These are phyloP conservation scores for Sphagnum magellanicum DNA, from an alignment of 228 moss, liverwort and hornwort genomes.

Conservation along the genomic window DNA sequence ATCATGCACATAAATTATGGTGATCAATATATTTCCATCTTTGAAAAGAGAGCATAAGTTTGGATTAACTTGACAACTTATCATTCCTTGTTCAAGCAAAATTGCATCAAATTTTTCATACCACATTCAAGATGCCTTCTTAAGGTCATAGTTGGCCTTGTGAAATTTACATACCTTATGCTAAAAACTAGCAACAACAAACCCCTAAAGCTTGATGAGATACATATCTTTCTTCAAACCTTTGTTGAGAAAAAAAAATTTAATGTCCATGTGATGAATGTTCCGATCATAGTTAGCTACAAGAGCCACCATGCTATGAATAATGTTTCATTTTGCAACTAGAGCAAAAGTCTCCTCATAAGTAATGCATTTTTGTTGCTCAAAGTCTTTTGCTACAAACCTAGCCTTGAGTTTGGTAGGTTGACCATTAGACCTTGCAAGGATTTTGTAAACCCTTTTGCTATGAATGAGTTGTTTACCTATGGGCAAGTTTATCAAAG, in stretches of 20 bases:
- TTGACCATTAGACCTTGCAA: background rate
- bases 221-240: slow-evolving; percentile 2
- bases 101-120: background rate
- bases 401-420: slow-evolving; percentile 3
- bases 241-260: background rate
- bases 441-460: background rate
- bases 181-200: background rate
- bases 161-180: background rate
- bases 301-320: background rate
- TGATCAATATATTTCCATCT: background rate
- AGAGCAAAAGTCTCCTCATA: background rate
- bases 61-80: background rate
- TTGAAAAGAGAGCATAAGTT: background rate
- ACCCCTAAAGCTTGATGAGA: background rate
- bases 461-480: background rate
- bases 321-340: background rate
- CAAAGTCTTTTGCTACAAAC: background rate
- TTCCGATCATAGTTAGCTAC: background rate
- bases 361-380: background rate
- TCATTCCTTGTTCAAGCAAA: background rate
- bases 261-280: slow-evolving; percentile 1
- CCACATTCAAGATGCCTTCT: background rate
- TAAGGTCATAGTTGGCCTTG: background rate
- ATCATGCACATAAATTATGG: slow-evolving; percentile 4
- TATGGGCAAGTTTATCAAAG: background rate